These are phyloP conservation scores for Vitis rupestris DNA, from an alignment of 164 flowering plant species.

Conservation along the genomic window DNA sequence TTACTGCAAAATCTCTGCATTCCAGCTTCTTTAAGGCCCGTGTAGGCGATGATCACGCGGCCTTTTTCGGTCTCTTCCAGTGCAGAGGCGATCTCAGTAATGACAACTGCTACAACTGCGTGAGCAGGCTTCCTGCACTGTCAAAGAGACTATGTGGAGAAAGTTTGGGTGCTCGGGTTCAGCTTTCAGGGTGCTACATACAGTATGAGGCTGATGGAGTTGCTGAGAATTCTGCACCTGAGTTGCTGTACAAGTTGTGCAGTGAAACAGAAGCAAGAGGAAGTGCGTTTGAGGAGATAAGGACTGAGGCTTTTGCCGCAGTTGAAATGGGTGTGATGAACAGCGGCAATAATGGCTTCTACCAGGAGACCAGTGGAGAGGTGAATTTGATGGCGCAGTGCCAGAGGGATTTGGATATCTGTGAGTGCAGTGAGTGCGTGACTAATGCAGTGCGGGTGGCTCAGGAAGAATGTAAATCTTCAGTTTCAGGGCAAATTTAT, in stretches of 20 bases:
- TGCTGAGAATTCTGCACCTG: background rate
- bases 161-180: constrained; percentile 22
- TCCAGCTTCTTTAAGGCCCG: constrained; percentile 32
- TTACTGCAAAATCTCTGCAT: constrained; percentile 23
- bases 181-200: constrained; percentile 35
- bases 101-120: constrained; percentile 29
- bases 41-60: constrained; percentile 7
- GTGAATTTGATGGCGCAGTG: constrained; percentile 43
- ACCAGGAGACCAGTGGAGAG: constrained; percentile 12
- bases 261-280: constrained; percentile 1
- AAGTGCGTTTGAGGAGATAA: constrained; percentile 6
- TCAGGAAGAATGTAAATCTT: constrained; percentile 27
- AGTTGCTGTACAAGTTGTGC: constrained; percentile 20
- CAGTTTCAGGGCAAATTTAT: constrained; percentile 36
- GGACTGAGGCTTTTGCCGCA: constrained; percentile 26
- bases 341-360: constrained; percentile 27
- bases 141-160: constrained; percentile 14
- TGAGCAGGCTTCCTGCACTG: constrained; percentile 16
- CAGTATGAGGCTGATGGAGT: constrained; percentile 20
- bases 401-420: constrained; percentile 29
- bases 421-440: constrained; percentile 49
- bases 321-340: constrained; percentile 22
- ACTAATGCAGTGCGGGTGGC: constrained; percentile 28
- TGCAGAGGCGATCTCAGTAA: constrained; percentile 34
- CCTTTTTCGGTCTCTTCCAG: constrained; percentile 30